These are phyloP conservation scores for Chytriomyces confervae DNA, from an alignment of 192 early-diverging fungal genomes.

Conservation along the genomic window DNA sequence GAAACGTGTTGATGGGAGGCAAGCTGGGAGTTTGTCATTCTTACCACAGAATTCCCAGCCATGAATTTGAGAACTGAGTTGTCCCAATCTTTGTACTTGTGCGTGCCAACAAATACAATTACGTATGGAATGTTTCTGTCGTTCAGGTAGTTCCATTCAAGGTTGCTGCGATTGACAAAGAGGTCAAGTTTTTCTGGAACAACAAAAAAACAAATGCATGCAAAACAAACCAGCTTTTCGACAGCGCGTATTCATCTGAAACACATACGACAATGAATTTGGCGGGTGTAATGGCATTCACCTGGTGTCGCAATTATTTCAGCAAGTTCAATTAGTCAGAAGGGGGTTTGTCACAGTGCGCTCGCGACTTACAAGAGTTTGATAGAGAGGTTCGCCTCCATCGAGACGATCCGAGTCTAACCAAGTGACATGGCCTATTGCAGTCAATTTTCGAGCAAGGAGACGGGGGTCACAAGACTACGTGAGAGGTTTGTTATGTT, in stretches of 20 bases:
- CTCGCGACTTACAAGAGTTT: neutral
- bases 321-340: neutral
- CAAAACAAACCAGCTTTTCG: conserved; percentile 30
- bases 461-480: conserved; percentile 31
- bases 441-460: conserved; percentile 14
- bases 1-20: too few species aligned
- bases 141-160: conserved; percentile 1
- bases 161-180: neutral
- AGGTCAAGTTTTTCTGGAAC: too few species aligned
- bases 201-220: neutral
- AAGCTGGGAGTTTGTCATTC: neutral
- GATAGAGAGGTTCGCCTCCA: conserved; percentile 21
- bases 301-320: conserved; percentile 3
- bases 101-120: conserved; percentile 9
- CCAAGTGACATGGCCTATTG: conserved; percentile 19
- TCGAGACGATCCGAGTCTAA: conserved; percentile 20
- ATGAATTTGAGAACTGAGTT: conserved; percentile 12
- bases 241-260: conserved; percentile 26
- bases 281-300: conserved; percentile 16
- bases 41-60: conserved; percentile 6
- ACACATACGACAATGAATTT: conserved; percentile 30
- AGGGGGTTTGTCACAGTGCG: neutral
- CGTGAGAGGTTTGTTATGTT: neutral
- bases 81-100: neutral
- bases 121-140: conserved; percentile 5